A percentile compares a stretch with the other conserved stretches of the same genome.
These are phyloP conservation scores for Sungouiozyma ichnusensis DNA, from an alignment of 805 yeast species.

Conservation along the genomic window DNA sequence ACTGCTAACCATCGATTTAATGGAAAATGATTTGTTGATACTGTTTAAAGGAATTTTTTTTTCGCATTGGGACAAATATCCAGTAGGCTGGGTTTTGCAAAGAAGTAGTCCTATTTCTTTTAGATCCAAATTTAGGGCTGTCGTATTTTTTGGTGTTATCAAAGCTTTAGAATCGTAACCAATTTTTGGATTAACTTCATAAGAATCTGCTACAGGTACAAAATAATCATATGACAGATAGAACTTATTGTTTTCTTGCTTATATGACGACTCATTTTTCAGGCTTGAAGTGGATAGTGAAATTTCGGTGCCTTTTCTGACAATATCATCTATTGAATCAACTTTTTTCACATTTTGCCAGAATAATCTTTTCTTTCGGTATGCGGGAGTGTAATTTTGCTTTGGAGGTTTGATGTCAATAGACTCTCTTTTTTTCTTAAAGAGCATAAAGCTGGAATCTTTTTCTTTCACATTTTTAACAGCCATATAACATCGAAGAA, in stretches of 20 bases:
- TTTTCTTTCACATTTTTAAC: background rate
- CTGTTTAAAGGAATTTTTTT: background rate
- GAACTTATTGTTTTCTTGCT: background rate
- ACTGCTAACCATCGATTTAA: background rate
- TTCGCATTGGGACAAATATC: background rate
- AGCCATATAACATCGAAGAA: background rate
- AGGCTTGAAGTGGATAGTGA: background rate
- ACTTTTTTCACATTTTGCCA: background rate
- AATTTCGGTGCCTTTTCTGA: background rate
- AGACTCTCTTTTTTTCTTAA: background rate
- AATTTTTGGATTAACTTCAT: background rate
- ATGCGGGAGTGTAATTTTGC: slow-evolving; percentile 28
- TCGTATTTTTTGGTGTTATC: background rate
- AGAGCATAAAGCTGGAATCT: slow-evolving; percentile 8
- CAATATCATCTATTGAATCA: background rate
- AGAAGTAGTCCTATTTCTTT: background rate
- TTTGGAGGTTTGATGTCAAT: background rate
- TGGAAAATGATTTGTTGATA: background rate
- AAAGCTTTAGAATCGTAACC: background rate
- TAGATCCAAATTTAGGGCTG: background rate
- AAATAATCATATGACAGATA: background rate
- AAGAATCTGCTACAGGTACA: background rate
- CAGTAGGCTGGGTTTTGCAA: background rate
- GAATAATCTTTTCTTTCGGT: slow-evolving; percentile 20
- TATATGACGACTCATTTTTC: background rate